phyloP scores from a whole-genome alignment of 1,284 basidiomycete genomes.

The Trichosporon sp. region DNA sequence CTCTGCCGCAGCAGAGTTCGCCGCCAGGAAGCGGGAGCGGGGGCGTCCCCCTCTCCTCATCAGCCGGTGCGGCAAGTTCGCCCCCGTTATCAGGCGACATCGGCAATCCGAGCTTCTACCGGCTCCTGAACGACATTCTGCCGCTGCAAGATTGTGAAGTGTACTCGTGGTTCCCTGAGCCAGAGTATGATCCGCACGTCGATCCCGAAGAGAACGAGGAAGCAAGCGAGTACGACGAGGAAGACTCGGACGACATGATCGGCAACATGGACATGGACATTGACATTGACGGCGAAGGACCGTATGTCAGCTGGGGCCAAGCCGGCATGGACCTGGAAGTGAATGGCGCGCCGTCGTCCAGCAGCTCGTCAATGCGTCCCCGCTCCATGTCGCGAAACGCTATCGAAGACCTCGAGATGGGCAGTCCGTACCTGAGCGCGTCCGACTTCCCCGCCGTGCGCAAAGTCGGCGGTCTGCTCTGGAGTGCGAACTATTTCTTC shows the following conservation, averaged over 20 bases:
- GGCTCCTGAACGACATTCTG: constrained; percentile 83
- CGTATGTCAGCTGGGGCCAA: constrained; percentile 28
- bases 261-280: constrained; percentile 32
- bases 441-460: constrained; percentile 52
- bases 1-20: neutral
- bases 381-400: neutral
- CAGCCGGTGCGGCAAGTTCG: constrained; percentile 2
- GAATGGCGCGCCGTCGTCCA: constrained; percentile 17
- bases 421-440: constrained; percentile 14
- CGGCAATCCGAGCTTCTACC: constrained; percentile 55
- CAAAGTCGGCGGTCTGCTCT: constrained; percentile 69
- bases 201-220: constrained; percentile 68
- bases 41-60: neutral
- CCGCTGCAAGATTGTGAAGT: constrained; percentile 89
- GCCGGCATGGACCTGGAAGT: constrained; percentile 32
- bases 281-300: constrained; percentile 37
- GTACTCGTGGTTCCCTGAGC: constrained; percentile 88
- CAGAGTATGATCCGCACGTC: constrained; percentile 91
- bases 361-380: constrained; percentile 4
- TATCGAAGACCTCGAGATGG: constrained; percentile 43
- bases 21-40: neutral
- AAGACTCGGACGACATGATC: constrained; percentile 34
- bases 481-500: constrained; percentile 98
- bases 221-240: constrained; percentile 32
- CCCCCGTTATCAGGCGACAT: constrained; percentile 12